Evolutionary conservation across 2,329 filamentous ascomycete genomes (phyloP), one percentile per base, ranked within the genome.

Genomic region (Esteya vermicola): DNA sequence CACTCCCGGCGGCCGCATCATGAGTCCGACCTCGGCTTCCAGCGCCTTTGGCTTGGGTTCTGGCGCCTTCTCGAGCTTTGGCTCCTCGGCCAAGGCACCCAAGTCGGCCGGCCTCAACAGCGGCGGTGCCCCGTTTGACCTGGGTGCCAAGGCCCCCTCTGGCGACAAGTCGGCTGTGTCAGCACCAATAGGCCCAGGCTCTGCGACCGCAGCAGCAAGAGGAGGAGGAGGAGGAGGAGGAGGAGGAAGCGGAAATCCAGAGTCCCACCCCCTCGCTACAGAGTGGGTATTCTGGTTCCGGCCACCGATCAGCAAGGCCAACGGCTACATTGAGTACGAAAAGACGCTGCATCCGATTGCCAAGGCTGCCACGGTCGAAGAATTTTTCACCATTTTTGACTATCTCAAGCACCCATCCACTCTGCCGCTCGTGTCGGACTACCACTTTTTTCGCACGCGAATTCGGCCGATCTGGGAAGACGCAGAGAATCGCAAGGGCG

Each of bases 401-500:
- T 86, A 96, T 59, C 70, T 98, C 36, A 93, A 93, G 64, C 77
- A 83, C 22, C 91, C 93, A 3, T 96, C 88, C 27, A 67, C 72
- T 26, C 68, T 98, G 43, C 89, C 89, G 7, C 79, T 89, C 5
- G 89, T 96, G 23, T 95, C 88, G 20, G 91, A 98, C 61, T 98
- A 95, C 57, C 91, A 98, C 58, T 80, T 98, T 44, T 98, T 98
- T 68, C 93, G 91, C 62, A 86, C 91, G 55, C 89, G 88, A 40
- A 88, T 98, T 45, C 78, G 91, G 45, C 91, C 91, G 19, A 91
- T 98, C 51, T 98, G 91, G 91, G 91, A 98, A 60, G 91, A 98
- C 51, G 86, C 94, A 35, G 85, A 93, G 57, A 98, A 98, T 64
- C 91, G 85, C 60, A 81, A 79, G 50, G 91, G 91, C 40, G 91